Base-by-base conservation (phyloP, 2,329 filamentous ascomycete species). In the Aspergillus carbonarius region DNA sequence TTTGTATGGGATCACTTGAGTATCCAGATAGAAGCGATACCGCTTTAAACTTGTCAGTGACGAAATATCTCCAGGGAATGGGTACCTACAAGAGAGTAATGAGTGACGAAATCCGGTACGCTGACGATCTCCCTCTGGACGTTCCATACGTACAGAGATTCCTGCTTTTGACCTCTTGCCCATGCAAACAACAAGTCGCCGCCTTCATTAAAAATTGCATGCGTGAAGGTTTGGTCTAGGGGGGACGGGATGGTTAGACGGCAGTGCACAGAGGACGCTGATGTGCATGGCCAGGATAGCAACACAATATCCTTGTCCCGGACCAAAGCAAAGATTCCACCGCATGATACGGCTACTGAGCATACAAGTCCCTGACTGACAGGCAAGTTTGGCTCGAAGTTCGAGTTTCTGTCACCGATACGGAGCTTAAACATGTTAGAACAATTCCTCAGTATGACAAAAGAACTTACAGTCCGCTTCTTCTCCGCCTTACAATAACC, bases 71-170 rank as follows among this genome's bases (percentile, higher is more conserved):
- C 9, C 3, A 2, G 15, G 12, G 1, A 5, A 25, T 2, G 6
- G 17, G 5, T 5, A 15, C 44, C 23, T 47, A 47, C 44, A 6
- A 47, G 44, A 47, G 44, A 47, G 30, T 27, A 47, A 25, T 47
- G 44, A 10, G 30, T 13, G n/a, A 27, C 44, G 25, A 47, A 47
- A 30, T 47, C 44, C n/a, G 44, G 44, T 30, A 27, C 13, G 17
- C 7, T 13, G 6, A 8, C 3, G 3, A 30, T 17, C 13, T 17
- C 44, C 0, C 7, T 8, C 37, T 25, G 15, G 6, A 47, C 15
- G 9, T 30, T 47, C 44, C 44, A 47, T 1, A 30, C 44, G 13
- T 47, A 47, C 15, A 47, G 44, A 27, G 44, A 47, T 15, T 47
- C 44, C 2, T 32, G 13, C 9, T 30, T 47, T 9, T 15, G 12